Base-by-base conservation (phyloP, 257 asterid species). In the Ilex asprella region DNA sequence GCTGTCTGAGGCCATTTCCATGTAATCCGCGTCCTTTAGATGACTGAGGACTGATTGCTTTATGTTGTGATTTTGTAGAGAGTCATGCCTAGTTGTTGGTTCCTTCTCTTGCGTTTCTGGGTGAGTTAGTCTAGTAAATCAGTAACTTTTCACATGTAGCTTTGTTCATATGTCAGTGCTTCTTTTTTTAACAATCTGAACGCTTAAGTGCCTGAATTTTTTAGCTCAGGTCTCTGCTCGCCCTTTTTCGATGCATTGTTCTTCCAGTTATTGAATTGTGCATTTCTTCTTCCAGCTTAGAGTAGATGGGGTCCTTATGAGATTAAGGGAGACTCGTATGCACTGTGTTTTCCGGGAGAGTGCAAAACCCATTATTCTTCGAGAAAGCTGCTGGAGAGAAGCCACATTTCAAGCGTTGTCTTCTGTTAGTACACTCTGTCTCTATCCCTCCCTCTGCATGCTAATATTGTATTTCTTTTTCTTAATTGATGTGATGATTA, bases 41-140 rank as follows among this genome's bases (percentile, higher is more conserved):
- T 62, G 54, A 58, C 72, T 62, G 59, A 75, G 69, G 64, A 59
- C 72, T 55, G n/a, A 62, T 35, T 49, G 57, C 27, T 58, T 31
- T 66, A 56, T 31, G 11, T 69, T 65, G 59, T 76, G 72, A 51
- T 75, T 59, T 70, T 80, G 78, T 84, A 93, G 99, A 88, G 99
- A 80, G 97, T 93, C 70, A 93, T 89, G 99, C 93, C 99, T 57
- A 85, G 85, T 68, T 83, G 96, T 64, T 93, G 99, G 97, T 93
- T 84, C 76, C 92, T 89, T 70, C 95, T 93, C 64, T 76, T 87
- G 81, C 96, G 99, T 65, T 93, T 79, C 73, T 89, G 97, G 99
- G 99, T 87, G 80, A 84, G 99, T 77, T 39, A 16, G 51, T 66
- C 71, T 56, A 41, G 57, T 47, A 8, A 35, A 66, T 12, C 55